Base-by-base conservation (phyloP, 2,329 filamentous ascomycete species). In the Teratosphaeria zuluensis region DNA sequence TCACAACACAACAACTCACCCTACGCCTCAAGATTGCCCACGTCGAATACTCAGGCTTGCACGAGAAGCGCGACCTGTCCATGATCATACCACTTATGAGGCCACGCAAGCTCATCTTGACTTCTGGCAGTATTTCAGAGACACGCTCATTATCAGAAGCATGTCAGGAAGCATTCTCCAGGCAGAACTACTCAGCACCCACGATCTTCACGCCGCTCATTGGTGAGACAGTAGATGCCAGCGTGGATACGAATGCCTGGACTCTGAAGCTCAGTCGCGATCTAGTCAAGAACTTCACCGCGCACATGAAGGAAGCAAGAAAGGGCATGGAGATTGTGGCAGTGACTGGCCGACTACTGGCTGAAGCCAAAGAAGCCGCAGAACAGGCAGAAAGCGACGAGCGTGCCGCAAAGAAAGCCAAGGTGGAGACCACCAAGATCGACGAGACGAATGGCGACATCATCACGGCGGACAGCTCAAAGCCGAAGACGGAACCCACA, bases 181-280 rank as follows among this genome's bases (percentile, higher is more conserved):
- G 61, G n/a, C 65, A 38, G 16, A 19, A 53, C 31, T 30, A 30
- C 51, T 48, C 56, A 33, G 59, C 55, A 3, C 63, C 65, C 16
- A 64, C 66, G 63, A 89, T 99, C 4, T 92, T 92, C 70, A 91
- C 90, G 0, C 94, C 94, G 1, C 74, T 77, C 9, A 78, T 89
- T n/a, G 91, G 91, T 28, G 78, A 81, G 35, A 78, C 80, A 14
- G 81, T 99, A 51, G 87, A 99, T 72, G 94, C 92, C 12, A 96
- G 92, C 69, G 92, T 97, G 51, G 94, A 99, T 71, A 97, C 92
- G 4, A 96, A 97, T 71, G 92, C 94, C 3, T 99, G 95, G 94
- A 87, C 89, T 28, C 89, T 99, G 61, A 95, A 92, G 73, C 81
- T 99, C 19, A 91, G 90, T 54, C 89, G 92, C 65, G 78, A 83